Conservation (phyloP, 768 basidiomycete species). For the Lactarius hengduanensis region DNA sequence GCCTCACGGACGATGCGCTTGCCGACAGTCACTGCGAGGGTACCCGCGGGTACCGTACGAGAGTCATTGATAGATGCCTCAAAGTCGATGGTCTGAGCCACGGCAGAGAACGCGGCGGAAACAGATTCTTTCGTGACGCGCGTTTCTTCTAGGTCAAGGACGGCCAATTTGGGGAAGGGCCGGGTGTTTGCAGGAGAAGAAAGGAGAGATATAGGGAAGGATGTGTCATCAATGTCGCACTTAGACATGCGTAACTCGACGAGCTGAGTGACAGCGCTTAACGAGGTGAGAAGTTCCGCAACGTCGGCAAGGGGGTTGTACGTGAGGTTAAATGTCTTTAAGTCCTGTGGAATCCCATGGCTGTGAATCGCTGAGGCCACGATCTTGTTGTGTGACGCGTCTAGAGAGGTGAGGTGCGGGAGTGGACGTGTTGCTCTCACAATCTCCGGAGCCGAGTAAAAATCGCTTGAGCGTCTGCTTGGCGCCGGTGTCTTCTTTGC, state of each 20-base stretch:
- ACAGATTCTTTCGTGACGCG: constrained; percentile 49
- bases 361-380: constrained; percentile 52
- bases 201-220: constrained; percentile 46
- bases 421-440: constrained; percentile 61
- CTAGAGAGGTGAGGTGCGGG: constrained; percentile 61
- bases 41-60: constrained; percentile 4
- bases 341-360: constrained; percentile 47
- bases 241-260: constrained; percentile 21
- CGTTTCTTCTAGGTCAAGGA: constrained; percentile 70
- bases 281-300: constrained; percentile 15
- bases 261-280: constrained; percentile 24
- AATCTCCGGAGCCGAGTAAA: constrained; percentile 59
- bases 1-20: constrained; percentile 69
- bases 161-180: constrained; percentile 50
- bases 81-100: constrained; percentile 54
- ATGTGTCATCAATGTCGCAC: constrained; percentile 54
- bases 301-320: constrained; percentile 59
- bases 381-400: constrained; percentile 69
- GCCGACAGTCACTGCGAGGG: constrained; percentile 52
- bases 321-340: constrained; percentile 63
- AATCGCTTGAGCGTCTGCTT: constrained; percentile 45
- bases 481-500: constrained; percentile 29
- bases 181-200: constrained; percentile 26
- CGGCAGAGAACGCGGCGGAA: constrained; percentile 43
- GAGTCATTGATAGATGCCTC: constrained; percentile 50